Evolutionary conservation across 352 stramenopile genomes (phyloP).

Genomic region (Plasmopara halstedii): DNA sequence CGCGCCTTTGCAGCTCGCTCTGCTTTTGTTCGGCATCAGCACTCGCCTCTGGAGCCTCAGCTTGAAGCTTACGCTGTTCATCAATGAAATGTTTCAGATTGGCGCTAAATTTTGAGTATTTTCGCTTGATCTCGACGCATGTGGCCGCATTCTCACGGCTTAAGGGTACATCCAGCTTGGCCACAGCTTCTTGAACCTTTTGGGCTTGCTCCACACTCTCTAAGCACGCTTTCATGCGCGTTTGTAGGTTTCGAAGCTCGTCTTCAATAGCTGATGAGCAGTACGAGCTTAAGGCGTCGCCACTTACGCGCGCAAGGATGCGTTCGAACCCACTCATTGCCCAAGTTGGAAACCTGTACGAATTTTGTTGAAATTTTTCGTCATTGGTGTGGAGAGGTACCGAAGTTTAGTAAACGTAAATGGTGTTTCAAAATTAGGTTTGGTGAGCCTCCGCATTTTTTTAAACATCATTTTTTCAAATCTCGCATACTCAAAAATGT

Average conservation of each 20-base stretch:
- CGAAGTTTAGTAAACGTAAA: no score
- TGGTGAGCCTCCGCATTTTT: no score
- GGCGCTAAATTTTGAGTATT: slow-evolving; percentile 39
- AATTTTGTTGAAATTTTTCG: no score
- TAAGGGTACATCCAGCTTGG: slow-evolving; percentile 53
- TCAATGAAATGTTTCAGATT: slow-evolving; percentile 44
- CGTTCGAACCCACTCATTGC: slow-evolving; percentile 74
- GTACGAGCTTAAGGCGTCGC: slow-evolving; percentile 63
- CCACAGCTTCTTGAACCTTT: slow-evolving; percentile 52
- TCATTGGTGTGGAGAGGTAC: no score
- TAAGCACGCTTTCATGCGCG: slow-evolving; percentile 50
- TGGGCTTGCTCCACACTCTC: slow-evolving; percentile 48
- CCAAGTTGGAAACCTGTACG: no score
- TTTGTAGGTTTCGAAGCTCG: slow-evolving; percentile 51
- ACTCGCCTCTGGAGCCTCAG: slow-evolving; percentile 14
- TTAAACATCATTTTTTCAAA: no score
- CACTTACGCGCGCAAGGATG: slow-evolving; percentile 57
- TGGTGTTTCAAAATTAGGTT: no score
- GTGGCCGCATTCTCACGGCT: slow-evolving; percentile 44
- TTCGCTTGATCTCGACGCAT: slow-evolving; percentile 43
- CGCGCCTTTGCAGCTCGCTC: slow-evolving; percentile 19
- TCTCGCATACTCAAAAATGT: no score
- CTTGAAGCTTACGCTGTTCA: slow-evolving; percentile 51
- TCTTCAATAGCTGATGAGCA: slow-evolving; percentile 74
- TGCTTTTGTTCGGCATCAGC: slow-evolving; percentile 11